These are phyloP conservation scores for Entomortierella lignicola DNA, from an alignment of 192 early-diverging fungal genomes.

Conservation along the genomic window DNA sequence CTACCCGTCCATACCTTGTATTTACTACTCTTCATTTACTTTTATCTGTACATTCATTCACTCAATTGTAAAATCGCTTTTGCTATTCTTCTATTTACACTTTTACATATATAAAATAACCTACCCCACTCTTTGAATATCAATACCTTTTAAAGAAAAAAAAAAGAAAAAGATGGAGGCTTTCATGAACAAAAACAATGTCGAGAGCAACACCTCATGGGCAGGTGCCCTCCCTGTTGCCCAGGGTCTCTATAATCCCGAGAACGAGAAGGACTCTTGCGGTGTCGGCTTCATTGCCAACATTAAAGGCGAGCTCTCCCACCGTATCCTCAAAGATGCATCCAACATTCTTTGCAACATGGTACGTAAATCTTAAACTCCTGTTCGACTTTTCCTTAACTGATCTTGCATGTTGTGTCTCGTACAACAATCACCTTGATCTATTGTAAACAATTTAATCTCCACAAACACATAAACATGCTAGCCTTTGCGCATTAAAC, in stretches of 20 bases:
- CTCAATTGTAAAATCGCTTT: background rate
- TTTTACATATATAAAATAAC: background rate
- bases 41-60: constrained; percentile 13
- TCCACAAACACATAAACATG: background rate
- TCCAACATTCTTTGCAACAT: constrained; percentile 96
- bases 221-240: constrained; percentile 85
- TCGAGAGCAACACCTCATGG: constrained; percentile 72
- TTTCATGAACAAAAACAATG: constrained; percentile 54
- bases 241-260: constrained; percentile 91
- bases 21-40: constrained; percentile 8
- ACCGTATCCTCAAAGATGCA: constrained; percentile 93
- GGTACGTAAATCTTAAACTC: constrained; percentile 50
- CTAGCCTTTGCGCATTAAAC: constrained; percentile 8
- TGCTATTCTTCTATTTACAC: constrained; percentile 4
- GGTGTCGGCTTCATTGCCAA: constrained; percentile 98
- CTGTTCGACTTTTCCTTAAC: background rate
- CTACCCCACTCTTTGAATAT: constrained; percentile 2
- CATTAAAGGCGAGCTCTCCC: constrained; percentile 86
- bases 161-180: constrained; percentile 19
- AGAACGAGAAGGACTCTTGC: constrained; percentile 93
- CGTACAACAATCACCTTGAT: background rate
- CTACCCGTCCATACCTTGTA: constrained; percentile 25
- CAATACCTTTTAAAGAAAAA: too few species aligned
- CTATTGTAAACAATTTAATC: background rate
- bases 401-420: too few species aligned